Evolutionary conservation across 768 basidiomycete species (phyloP).

Genomic region (Trametopsis cervina): DNA sequence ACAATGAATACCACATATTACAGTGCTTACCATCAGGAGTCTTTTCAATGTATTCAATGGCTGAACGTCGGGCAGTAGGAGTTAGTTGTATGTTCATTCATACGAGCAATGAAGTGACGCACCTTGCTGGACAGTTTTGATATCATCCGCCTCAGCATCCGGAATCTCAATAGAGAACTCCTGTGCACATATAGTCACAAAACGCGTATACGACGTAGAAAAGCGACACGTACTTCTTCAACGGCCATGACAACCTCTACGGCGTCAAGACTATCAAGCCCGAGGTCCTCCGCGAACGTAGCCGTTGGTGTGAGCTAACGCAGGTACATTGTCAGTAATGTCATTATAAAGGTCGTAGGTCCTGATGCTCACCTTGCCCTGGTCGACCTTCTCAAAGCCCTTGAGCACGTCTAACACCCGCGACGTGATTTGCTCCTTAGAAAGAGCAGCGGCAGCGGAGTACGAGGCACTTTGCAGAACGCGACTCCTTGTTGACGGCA

Average conservation of each 20-base stretch:
- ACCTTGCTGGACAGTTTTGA: constrained; percentile 91
- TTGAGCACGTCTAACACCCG: constrained; percentile 81
- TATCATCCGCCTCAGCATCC: constrained; percentile 92
- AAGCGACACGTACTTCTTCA: constrained; percentile 59
- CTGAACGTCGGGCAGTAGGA: constrained; percentile 31
- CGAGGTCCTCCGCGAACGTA: constrained; percentile 76
- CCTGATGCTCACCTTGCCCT: constrained; percentile 50
- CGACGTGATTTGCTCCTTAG: constrained; percentile 59
- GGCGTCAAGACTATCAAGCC: constrained; percentile 91
- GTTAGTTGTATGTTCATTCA: constrained; percentile 11
- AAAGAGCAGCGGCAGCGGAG: constrained; percentile 61
- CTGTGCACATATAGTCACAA: constrained; percentile 31
- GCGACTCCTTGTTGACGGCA: constrained; percentile 17
- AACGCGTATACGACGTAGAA: neutral
- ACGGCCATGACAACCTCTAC: constrained; percentile 99
- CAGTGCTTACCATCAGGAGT: constrained; percentile 35
- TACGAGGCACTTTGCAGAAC: constrained; percentile 41
- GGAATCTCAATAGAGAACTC: constrained; percentile 98
- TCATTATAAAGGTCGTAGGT: no score
- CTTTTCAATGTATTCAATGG: constrained; percentile 92
- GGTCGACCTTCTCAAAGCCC: constrained; percentile 85
- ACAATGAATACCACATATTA: neutral
- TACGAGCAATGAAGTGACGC: constrained; percentile 19
- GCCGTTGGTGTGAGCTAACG: constrained; percentile 57
- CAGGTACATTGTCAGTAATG: neutral